Evolutionary conservation across 352 stramenopile genomes (phyloP).

Genomic region (Phytophthora capsici): DNA sequence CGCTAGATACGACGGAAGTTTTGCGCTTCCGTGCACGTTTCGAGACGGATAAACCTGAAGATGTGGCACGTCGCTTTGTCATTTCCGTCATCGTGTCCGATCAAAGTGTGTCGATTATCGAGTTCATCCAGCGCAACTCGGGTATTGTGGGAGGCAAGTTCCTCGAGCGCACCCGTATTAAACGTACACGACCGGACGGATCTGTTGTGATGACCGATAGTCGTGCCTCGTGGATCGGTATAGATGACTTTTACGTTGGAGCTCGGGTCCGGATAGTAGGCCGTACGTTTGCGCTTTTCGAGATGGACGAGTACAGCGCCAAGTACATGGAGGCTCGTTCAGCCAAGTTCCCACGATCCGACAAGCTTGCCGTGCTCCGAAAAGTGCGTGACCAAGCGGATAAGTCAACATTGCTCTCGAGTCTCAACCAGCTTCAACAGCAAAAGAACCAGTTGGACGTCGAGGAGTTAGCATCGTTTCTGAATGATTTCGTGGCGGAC

Average conservation of each 20-base stretch:
- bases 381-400: slow-evolving; percentile 61
- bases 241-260: slow-evolving; percentile 83
- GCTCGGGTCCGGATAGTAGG: slow-evolving; percentile 67
- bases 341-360: slow-evolving; percentile 67
- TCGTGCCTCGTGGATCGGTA: slow-evolving; percentile 45
- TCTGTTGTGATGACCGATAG: slow-evolving; percentile 38
- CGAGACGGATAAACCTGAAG: slow-evolving; percentile 69
- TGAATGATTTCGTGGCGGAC: slow-evolving; percentile 52
- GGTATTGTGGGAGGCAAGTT: slow-evolving; percentile 81
- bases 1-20: slow-evolving; percentile 76
- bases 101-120: slow-evolving; percentile 77
- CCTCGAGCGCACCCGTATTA: slow-evolving; percentile 74
- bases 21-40: slow-evolving; percentile 80
- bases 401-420: slow-evolving; percentile 29
- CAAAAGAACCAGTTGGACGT: slow-evolving; percentile 45
- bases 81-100: slow-evolving; percentile 81
- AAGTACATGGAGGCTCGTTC: slow-evolving; percentile 81
- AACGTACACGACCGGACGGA: slow-evolving; percentile 44
- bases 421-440: slow-evolving; percentile 40
- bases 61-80: slow-evolving; percentile 78
- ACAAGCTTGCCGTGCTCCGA: slow-evolving; percentile 67
- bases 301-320: slow-evolving; percentile 88
- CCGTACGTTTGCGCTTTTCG: slow-evolving; percentile 74
- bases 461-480: slow-evolving; percentile 54
- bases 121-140: slow-evolving; percentile 78